Percentiles rank a stretch among this genome's conserved stretches.
Evolutionary conservation across 1,139 yeast species (phyloP).

Genomic region (Suhomyces chickasaworum): DNA sequence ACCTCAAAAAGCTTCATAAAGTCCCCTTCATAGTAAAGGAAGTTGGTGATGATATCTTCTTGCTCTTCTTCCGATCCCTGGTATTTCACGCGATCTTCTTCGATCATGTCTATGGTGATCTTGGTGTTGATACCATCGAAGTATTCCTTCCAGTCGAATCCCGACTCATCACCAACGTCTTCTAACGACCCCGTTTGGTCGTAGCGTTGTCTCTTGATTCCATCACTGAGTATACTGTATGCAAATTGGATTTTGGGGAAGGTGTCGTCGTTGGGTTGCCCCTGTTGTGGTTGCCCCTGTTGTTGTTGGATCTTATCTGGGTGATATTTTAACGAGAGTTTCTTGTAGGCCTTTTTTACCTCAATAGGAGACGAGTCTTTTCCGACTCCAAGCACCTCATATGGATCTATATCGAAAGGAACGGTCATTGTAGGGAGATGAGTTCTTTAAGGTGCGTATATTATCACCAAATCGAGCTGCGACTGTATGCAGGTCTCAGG

Average conservation of each 20-base stretch:
- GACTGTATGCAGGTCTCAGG: background rate
- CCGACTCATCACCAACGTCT: slow-evolving; percentile 45
- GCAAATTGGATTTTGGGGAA: slow-evolving; percentile 79
- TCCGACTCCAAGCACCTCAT: slow-evolving; percentile 54
- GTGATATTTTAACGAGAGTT: slow-evolving; percentile 67
- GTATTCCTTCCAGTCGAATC: slow-evolving; percentile 64
- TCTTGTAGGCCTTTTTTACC: slow-evolving; percentile 72
- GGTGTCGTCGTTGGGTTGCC: slow-evolving; percentile 29
- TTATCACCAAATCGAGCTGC: background rate
- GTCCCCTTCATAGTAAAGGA: slow-evolving; percentile 67
- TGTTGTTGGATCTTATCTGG: slow-evolving; percentile 72
- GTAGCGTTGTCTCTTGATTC: slow-evolving; percentile 54
- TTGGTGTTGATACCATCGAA: slow-evolving; percentile 60
- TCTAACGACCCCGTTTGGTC: slow-evolving; percentile 70
- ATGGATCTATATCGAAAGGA: slow-evolving; percentile 59
- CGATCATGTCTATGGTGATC: slow-evolving; percentile 73
- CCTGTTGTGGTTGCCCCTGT: slow-evolving; percentile 30
- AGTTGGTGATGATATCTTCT: slow-evolving; percentile 61
- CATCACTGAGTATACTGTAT: slow-evolving; percentile 67
- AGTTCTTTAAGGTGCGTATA: background rate
- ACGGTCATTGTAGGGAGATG: slow-evolving; percentile 8
- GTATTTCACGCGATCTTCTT: slow-evolving; percentile 65
- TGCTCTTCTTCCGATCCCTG: slow-evolving; percentile 69
- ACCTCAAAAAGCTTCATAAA: slow-evolving; percentile 68
- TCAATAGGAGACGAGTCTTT: slow-evolving; percentile 49